A percentile compares a stretch with the other conserved stretches of the same genome.
Conservation (phyloP, 768 basidiomycete genomes). For the Cantharellus anzutake region DNA sequence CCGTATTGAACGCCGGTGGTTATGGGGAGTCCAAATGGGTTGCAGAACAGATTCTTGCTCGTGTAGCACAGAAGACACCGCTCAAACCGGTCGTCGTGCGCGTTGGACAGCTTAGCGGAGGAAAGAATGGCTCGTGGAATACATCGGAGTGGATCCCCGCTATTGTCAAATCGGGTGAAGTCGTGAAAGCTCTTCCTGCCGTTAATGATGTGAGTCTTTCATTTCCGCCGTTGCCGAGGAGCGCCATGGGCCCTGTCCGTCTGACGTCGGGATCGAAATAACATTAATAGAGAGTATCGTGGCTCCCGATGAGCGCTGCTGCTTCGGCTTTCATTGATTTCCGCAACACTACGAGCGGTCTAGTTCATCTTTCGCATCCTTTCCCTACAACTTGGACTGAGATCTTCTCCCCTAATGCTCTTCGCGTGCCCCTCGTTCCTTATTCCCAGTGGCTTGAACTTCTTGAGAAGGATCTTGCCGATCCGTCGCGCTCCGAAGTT, state of each 20-base stretch:
- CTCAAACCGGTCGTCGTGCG: constrained; percentile 21
- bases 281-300: constrained; percentile 10
- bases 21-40: constrained; percentile 21
- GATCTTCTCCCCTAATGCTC: constrained; percentile 10
- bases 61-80: constrained; percentile 15
- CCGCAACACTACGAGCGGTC: constrained; percentile 8
- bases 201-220: neutral
- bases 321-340: constrained; percentile 15
- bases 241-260: too few relatives aligned
- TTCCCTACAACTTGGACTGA: constrained; percentile 11
- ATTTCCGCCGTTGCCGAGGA: neutral
- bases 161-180: constrained; percentile 18
- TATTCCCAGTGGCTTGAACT: constrained; percentile 12
- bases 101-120: constrained; percentile 22
- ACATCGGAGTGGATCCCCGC: constrained; percentile 27
- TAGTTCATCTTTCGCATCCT: constrained; percentile 12
- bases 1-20: neutral
- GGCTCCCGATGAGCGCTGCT: constrained; percentile 14
- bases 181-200: constrained; percentile 1
- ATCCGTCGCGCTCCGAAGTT: neutral
- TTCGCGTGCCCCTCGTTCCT: constrained; percentile 13
- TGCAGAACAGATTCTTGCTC: constrained; percentile 18
- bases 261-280: too few relatives aligned
- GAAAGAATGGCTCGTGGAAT: constrained; percentile 23
- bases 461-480: constrained; percentile 7